These are phyloP conservation scores for Hypholoma sublateritium DNA, from an alignment of 768 basidiomycete species.

Conservation along the genomic window DNA sequence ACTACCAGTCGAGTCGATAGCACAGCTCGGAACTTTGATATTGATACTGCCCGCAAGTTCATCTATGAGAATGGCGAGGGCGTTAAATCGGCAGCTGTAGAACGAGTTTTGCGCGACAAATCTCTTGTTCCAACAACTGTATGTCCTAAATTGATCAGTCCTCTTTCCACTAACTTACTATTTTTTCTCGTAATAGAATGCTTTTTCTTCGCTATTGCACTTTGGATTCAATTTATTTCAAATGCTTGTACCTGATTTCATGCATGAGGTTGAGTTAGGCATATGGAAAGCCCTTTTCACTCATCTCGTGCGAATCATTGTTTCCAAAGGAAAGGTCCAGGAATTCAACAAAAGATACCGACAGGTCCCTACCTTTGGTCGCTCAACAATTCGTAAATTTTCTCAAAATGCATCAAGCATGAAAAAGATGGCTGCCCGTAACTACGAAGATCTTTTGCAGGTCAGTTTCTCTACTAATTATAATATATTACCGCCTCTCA, in stretches of 20 bases:
- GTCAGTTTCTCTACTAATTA: conserved; percentile 14
- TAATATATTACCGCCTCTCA: too few relatives aligned
- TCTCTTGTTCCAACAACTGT: conserved; percentile 13
- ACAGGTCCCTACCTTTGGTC: conserved; percentile 17
- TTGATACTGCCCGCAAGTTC: conserved; percentile 1
- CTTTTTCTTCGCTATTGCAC: conserved; percentile 21
- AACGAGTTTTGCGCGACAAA: background rate
- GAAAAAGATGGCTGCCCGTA: conserved; percentile 28
- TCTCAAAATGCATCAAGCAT: conserved; percentile 24
- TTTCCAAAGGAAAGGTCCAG: conserved; percentile 5
- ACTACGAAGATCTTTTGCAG: too few relatives aligned
- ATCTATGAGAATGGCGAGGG: conserved; percentile 10
- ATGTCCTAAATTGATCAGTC: background rate
- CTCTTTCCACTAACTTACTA: background rate
- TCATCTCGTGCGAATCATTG: conserved; percentile 30
- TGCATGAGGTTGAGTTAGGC: conserved; percentile 38
- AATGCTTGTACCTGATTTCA: conserved; percentile 28
- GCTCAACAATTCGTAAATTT: conserved; percentile 28
- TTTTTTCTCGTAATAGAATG: conserved; percentile 23
- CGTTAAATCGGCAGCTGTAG: conserved; percentile 1
- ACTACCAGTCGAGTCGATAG: conserved; percentile 7
- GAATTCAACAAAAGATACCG: conserved; percentile 18
- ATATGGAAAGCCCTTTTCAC: conserved; percentile 31
- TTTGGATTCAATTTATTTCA: conserved; percentile 21
- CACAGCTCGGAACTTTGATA: background rate